Percentiles rank a stretch among this genome's conserved stretches.
Conservation (phyloP, 441 rosid genomes). For the Brassica balearica region DNA sequence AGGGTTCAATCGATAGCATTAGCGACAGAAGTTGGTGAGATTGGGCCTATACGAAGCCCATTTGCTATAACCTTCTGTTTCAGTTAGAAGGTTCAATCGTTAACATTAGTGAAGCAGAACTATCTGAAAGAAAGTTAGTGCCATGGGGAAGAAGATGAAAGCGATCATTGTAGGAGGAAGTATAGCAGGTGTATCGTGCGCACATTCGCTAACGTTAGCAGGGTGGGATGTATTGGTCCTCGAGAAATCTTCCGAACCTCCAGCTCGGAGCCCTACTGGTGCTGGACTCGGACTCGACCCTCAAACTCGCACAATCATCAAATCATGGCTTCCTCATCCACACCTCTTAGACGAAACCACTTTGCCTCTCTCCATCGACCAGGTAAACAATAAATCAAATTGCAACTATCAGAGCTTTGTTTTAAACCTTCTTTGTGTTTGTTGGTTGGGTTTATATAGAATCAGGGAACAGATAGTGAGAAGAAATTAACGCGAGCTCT, state of each 20-base stretch:
- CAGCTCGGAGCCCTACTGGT: conserved; percentile 70
- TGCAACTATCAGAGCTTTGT: background rate
- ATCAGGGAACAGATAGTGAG: conserved; percentile 54
- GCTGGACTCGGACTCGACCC: conserved; percentile 74
- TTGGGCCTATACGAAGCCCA: too few relatives aligned
- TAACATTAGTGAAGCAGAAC: conserved; percentile 14
- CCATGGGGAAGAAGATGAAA: conserved; percentile 45
- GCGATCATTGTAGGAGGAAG: conserved; percentile 79
- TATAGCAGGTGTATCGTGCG: conserved; percentile 75
- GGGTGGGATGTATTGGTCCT: conserved; percentile 70
- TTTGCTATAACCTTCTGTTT: background rate
- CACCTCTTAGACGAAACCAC: conserved; percentile 52
- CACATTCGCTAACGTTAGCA: conserved; percentile 60
- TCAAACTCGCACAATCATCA: conserved; percentile 51
- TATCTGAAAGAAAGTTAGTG: background rate
- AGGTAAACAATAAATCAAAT: conserved; percentile 38
- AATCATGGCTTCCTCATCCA: conserved; percentile 58
- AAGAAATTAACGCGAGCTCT: conserved; percentile 45
- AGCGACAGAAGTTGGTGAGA: background rate
- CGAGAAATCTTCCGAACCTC: conserved; percentile 64
- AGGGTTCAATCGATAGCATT: background rate
- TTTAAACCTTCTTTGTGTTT: background rate
- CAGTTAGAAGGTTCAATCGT: background rate
- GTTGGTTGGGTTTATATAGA: conserved; percentile 45
- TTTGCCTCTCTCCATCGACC: conserved; percentile 58